phyloP scores from a whole-genome alignment of 768 basidiomycete genomes.

The Arthromyces matolae region DNA sequence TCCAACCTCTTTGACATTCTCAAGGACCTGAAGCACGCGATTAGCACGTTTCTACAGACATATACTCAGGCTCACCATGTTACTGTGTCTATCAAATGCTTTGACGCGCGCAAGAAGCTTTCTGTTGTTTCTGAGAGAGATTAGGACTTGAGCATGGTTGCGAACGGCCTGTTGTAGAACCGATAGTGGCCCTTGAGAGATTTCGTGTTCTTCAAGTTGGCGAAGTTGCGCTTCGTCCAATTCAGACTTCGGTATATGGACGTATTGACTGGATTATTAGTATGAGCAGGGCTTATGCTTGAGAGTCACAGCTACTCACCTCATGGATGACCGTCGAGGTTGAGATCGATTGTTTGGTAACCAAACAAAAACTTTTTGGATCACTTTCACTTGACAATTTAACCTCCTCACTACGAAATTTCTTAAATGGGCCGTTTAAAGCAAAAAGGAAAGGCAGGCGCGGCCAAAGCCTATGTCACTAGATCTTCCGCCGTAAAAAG shows the following conservation, averaged over 20 bases:
- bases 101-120: conserved; percentile 94
- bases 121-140: conserved; percentile 97
- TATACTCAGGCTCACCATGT: conserved; percentile 75
- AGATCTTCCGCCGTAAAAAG: conserved; percentile 90
- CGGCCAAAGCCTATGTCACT: conserved; percentile 89
- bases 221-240: conserved; percentile 95
- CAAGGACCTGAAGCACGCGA: conserved; percentile 63
- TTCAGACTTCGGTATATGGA: conserved; percentile 94
- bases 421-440: conserved; percentile 83
- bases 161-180: conserved; percentile 96
- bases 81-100: conserved; percentile 97
- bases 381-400: too few species aligned
- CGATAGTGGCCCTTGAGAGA: conserved; percentile 95
- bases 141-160: conserved; percentile 96
- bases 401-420: too few species aligned
- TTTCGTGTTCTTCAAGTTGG: conserved; percentile 96
- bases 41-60: neutral
- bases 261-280: conserved; percentile 74
- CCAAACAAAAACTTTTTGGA: conserved; percentile 34
- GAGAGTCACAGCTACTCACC: conserved; percentile 23
- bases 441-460: conserved; percentile 86
- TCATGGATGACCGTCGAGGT: conserved; percentile 26
- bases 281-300: neutral
- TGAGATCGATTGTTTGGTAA: conserved; percentile 25
- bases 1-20: conserved; percentile 92